Base-by-base conservation (phyloP, 352 stramenopile genomes). In the Thraustochytrium sp. region DNA sequence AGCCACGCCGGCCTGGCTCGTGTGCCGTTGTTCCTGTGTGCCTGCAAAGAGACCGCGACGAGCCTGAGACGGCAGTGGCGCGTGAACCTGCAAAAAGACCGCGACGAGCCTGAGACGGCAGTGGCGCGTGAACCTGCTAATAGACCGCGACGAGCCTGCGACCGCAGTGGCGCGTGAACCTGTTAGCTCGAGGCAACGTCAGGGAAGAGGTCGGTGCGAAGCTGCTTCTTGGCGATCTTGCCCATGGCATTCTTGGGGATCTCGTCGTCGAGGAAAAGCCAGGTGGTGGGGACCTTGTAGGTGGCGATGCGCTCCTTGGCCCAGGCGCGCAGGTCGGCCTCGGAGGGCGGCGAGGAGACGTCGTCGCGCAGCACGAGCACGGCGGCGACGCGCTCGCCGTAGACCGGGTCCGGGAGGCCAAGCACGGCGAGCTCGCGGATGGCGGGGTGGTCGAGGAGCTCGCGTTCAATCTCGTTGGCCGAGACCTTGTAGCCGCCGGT, bases 191-290 rank as follows among this genome's bases (percentile, higher is more conserved):
- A n/a, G n/a, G n/a, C n/a, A n/a, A n/a, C n/a, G 18, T 55, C 48
- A 75, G 11, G 9, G 53, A 80, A 82, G 29, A 85, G 49, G 21
- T 87, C 73, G 21, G 82, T 77, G 29, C 76, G 87, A 23, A 97
- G 87, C 80, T 92, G 76, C 88, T 97, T 97, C 85, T 97, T 97
- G 88, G 95, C 96, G 64, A 97, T 90, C 80, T 97, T 97, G 40
- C 93, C 93, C 92, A 97, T 97, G 1, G 92, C 92, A 82, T 97
- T 97, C 62, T 96, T 95, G 23, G 92, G 92, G 65, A 97, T 94
- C 54, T 89, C 86, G 9, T 93, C 86, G 5, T 96, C 88, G 36
- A 96, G 87, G 53, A 93, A 89, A 56, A 94, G 89, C 34, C 87
- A 80, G 29, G 18, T 87, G 29, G 89, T 89, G 9, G 93, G 93